These are phyloP conservation scores for Glycyrrhiza uralensis DNA, from an alignment of 306 rosid genomes.

Conservation along the genomic window DNA sequence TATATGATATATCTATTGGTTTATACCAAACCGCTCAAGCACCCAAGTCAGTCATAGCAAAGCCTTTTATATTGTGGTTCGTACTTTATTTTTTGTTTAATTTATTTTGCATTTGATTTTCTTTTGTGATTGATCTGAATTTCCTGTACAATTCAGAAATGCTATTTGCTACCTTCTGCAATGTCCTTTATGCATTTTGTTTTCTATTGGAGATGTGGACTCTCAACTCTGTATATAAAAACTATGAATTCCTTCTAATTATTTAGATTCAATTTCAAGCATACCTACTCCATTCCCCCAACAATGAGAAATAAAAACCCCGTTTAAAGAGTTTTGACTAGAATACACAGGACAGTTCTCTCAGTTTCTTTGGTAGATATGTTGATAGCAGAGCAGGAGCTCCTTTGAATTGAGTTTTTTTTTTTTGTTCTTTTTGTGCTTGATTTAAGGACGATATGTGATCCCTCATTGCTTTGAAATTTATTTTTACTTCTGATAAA, in stretches of 20 bases:
- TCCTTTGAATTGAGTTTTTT: not conserved
- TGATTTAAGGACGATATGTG: not conserved
- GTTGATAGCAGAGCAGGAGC: slow-evolving; percentile 5
- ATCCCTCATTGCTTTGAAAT: not conserved
- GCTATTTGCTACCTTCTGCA: not conserved
- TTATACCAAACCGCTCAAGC: not conserved
- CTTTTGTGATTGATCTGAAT: not conserved
- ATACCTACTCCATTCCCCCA: not conserved
- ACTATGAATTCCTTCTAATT: not conserved
- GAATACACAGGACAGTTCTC: not conserved
- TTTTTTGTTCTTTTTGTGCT: not conserved
- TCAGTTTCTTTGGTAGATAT: slow-evolving; percentile 2
- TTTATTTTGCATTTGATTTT: not conserved
- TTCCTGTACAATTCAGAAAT: not conserved
- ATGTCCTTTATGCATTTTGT: not conserved
- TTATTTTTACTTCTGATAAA: not conserved
- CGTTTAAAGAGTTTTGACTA: not conserved
- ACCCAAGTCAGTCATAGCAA: not conserved
- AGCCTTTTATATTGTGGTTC: not conserved
- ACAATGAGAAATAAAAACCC: not conserved
- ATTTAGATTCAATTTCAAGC: not conserved
- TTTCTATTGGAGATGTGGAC: not conserved
- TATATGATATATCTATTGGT: not conserved
- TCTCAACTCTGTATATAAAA: not conserved
- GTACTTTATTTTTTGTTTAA: not conserved